Evolutionary conservation across 2,329 filamentous ascomycete species (phyloP), one percentile per base, ranked within the genome.

Genomic region (Xylariaceae sp.): DNA sequence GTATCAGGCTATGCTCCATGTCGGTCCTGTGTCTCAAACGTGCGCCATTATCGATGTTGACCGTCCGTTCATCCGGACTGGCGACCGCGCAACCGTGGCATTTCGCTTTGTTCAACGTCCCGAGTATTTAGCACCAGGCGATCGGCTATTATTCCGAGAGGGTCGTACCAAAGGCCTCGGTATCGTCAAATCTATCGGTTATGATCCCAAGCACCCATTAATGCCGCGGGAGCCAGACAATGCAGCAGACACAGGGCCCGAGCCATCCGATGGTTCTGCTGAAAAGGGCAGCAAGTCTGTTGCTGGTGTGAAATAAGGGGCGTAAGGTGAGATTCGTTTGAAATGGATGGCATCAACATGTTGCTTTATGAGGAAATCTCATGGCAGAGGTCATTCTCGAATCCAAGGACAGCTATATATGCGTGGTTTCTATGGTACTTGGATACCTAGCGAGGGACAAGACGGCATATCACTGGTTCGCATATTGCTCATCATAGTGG

Each of bases 31-130:
- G 33, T 89, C 86, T 31, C 93, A 98, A 67, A 98, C 93, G 0
- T 98, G 93, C 60, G 83, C 89, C 9, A 96, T 98, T 60, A 95
- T 98, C 57, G 93, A 96, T 59, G 93, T 98, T 51, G 93, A 98
- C 61, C 83, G 91, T n/a, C 86, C 87, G 19, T 93, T 90, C 56
- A 96, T 98, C 51, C 81, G 93, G 7, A 96, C 91, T 0, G 93
- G 93, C 9, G 93, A 97, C 62, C 77, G 91, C n/a, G 93, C 93
- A 2, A 83, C 83, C 0, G 93, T 98, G 1, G 93, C 91, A 0
- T 98, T 98, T 68, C 82, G 85, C 9, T 98, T 98, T 59, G 85
- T 96, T 3, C 93, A 96, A 64, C 74, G 91, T 17, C 93, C 93
- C 2, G 93, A 98, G 67, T 98, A 95, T 53, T 68, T 98, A 11